Evolutionary conservation across 805 yeast species (phyloP), one percentile per base, ranked within the genome.

Genomic region (Cyberlindnera nakhonratchasimensis): DNA sequence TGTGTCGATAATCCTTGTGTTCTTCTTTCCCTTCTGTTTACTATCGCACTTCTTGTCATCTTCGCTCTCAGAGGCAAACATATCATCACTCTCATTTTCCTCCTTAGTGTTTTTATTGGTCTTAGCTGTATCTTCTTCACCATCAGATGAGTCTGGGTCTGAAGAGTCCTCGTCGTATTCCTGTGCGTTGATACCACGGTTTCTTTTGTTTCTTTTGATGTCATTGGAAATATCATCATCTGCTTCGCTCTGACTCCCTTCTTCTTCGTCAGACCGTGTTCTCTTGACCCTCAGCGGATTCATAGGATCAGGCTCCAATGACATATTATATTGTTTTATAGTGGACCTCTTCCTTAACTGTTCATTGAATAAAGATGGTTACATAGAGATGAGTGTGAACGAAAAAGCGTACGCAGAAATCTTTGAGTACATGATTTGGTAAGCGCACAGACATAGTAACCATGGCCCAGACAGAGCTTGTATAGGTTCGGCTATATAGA

Each of bases 1-100:
- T 12, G 45, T 45, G 2, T 35, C 34, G 18, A 47, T 44, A 6
- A 31, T 28, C 16, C 18, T 17, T 22, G 14, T 72, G 54, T 65
- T 68, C 70, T 63, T 23, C n/a, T 25, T 73, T 55, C 65, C 67
- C 70, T 62, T 32, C 3, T 20, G 6, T 13, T 11, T 61, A 3
- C n/a, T n/a, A n/a, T n/a, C n/a, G n/a, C n/a, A n/a, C n/a, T n/a
- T 43, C 50, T 20, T 57, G 67, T 50, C 60, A 2, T 55, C 55
- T 2, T 46, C 56, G 4, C 55, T 58, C 17, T 55, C 63, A 37
- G 63, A 64, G 13, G 34, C 48, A 32, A 45, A 38, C 37, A 34
- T 37, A 17, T 42, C 45, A 16, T 42, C 43, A 26, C 39, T 32
- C 14, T 22, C 21, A 6, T 39, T 42, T 11, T 59, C 59, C 4